phyloP scores from a whole-genome alignment of 2,329 filamentous ascomycete species.

The Zalaria sp. region DNA sequence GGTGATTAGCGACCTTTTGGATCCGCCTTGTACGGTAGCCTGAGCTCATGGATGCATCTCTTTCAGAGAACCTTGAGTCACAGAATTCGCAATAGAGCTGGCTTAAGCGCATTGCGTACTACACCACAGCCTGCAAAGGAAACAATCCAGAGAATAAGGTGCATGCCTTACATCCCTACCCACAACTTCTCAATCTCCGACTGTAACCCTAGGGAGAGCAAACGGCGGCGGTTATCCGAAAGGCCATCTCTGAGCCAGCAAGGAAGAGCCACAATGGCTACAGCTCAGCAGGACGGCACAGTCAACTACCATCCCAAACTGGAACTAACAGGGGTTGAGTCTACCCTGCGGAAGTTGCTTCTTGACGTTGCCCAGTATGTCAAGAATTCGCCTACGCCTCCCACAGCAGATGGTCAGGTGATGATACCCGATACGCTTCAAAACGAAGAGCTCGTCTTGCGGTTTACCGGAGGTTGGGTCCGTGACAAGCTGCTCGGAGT shows the following conservation, averaged over 20 bases:
- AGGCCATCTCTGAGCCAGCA: too few relatives aligned
- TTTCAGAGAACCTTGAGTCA: conserved; percentile 9
- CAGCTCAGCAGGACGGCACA: background rate
- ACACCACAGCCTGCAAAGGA: too few relatives aligned
- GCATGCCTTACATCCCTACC: background rate
- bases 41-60: conserved; percentile 9
- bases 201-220: too few relatives aligned
- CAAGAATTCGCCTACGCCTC: conserved; percentile 26
- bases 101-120: too few relatives aligned
- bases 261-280: too few relatives aligned
- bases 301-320: conserved; percentile 20
- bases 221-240: too few relatives aligned
- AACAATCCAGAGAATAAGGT: background rate
- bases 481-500: conserved; percentile 66
- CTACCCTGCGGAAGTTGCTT: conserved; percentile 58
- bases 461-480: conserved; percentile 80
- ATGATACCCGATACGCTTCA: conserved; percentile 29
- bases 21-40: too few relatives aligned
- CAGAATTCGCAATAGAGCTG: background rate
- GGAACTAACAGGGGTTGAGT: conserved; percentile 54
- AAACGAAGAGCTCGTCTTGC: conserved; percentile 40
- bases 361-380: conserved; percentile 68
- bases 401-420: conserved; percentile 13
- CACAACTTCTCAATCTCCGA: too few relatives aligned
- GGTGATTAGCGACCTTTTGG: too few relatives aligned